Conservation (phyloP, 345 rosid species). For the Physaria fendleri region DNA sequence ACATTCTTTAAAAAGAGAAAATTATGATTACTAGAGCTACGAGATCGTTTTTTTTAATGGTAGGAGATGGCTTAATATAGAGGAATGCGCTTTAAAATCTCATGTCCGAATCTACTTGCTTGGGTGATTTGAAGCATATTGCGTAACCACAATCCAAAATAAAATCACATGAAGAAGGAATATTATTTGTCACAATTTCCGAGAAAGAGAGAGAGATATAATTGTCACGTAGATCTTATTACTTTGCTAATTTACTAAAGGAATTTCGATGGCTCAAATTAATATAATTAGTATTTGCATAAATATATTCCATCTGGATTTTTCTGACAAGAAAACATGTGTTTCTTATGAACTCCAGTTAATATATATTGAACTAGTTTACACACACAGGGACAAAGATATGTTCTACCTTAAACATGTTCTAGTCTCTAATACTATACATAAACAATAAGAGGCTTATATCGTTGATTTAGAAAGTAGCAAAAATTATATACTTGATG, state of each 20-base stretch:
- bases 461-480: background rate
- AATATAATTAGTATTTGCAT: background rate
- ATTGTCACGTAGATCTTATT: conserved; percentile 23
- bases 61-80: background rate
- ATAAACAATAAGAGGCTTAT: background rate
- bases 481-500: background rate
- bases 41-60: too few species aligned
- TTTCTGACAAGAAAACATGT: background rate
- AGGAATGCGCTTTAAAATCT: background rate
- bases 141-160: conserved; percentile 23
- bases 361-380: background rate
- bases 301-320: background rate
- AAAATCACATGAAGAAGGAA: conserved; percentile 29
- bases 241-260: background rate
- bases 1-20: too few species aligned
- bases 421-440: background rate
- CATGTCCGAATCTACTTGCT: background rate
- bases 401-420: background rate
- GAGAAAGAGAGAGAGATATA: conserved; percentile 15
- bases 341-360: background rate
- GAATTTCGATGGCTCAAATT: background rate
- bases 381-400: background rate
- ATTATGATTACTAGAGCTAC: too few species aligned
- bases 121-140: conserved; percentile 1
- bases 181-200: conserved; percentile 23